Conservation (phyloP, 2,329 filamentous ascomycete genomes). For the Sodiomyces alkalinus region DNA sequence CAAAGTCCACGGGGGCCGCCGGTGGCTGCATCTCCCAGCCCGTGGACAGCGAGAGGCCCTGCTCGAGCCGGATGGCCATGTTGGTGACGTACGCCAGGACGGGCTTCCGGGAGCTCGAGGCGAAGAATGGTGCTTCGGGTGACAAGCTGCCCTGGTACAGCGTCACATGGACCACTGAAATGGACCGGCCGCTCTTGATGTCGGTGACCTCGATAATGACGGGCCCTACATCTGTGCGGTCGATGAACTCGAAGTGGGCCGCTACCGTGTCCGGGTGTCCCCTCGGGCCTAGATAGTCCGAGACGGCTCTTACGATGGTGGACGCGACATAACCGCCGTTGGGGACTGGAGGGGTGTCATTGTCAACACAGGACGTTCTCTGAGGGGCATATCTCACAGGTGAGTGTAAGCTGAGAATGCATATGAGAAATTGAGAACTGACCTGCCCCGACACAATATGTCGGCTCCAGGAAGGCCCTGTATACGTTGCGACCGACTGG, state of each 20-base stretch:
- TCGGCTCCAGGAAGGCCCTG: conserved; percentile 9
- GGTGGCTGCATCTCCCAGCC: conserved; percentile 5
- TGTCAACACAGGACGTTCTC: no score
- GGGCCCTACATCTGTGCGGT: conserved; percentile 20
- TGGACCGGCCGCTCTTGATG: conserved; percentile 23
- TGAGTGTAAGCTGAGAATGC: no score
- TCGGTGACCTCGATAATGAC: conserved; percentile 23
- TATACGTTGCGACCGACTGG: conserved; percentile 11
- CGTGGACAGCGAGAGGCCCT: conserved; percentile 11
- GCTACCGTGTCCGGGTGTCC: conserved; percentile 22
- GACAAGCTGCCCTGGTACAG: conserved; percentile 24
- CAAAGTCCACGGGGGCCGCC: conserved; percentile 12
- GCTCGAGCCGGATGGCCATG: conserved; percentile 15
- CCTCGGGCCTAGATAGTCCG: conserved; percentile 16
- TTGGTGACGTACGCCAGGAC: conserved; percentile 25
- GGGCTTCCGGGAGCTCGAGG: conserved; percentile 14
- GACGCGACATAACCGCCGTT: conserved; percentile 31
- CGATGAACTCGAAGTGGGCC: conserved; percentile 25
- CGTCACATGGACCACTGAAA: conserved; percentile 25
- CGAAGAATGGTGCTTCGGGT: conserved; percentile 18
- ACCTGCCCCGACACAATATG: conserved; percentile 13
- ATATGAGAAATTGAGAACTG: no score
- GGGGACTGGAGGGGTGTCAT: conserved; percentile 23
- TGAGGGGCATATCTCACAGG: no score
- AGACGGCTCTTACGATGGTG: conserved; percentile 21